Conservation (phyloP, 495 filamentous ascomycete species). For the Neurospora sp. region DNA sequence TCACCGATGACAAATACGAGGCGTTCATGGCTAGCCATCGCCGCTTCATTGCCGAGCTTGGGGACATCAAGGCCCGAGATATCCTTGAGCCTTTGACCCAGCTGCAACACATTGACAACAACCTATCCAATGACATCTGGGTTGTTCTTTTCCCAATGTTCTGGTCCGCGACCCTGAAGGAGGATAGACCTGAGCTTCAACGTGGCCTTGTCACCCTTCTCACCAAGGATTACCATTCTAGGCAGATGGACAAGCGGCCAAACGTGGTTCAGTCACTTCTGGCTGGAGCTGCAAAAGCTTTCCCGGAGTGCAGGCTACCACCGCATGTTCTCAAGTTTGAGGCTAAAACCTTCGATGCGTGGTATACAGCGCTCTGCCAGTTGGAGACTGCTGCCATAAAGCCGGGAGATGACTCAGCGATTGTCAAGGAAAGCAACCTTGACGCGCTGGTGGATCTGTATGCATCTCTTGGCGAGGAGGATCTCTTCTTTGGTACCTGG, state of each 20-base stretch:
- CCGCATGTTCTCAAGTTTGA: slow-evolving; percentile 93
- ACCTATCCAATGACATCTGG: slow-evolving; percentile 80
- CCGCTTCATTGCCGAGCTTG: slow-evolving; percentile 72
- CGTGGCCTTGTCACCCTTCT: slow-evolving; percentile 77
- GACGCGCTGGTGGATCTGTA: slow-evolving; percentile 92
- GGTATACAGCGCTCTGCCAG: slow-evolving; percentile 81
- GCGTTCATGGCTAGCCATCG: slow-evolving; percentile 65
- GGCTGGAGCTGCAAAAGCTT: slow-evolving; percentile 70
- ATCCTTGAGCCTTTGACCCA: slow-evolving; percentile 87
- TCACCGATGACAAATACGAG: slow-evolving; percentile 75
- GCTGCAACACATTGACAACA: slow-evolving; percentile 79
- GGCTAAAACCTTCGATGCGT: slow-evolving; percentile 82
- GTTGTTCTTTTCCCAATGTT: slow-evolving; percentile 81
- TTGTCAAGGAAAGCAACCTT: slow-evolving; percentile 82
- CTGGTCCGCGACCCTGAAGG: slow-evolving; percentile 79
- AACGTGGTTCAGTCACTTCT: slow-evolving; percentile 90
- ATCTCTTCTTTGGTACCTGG: slow-evolving; percentile 98
- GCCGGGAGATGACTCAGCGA: slow-evolving; percentile 71
- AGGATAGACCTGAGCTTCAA: slow-evolving; percentile 85
- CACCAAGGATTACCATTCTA: slow-evolving; percentile 88
- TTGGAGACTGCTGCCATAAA: slow-evolving; percentile 77
- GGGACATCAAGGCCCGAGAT: slow-evolving; percentile 75
- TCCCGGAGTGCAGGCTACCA: slow-evolving; percentile 80
- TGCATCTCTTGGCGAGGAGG: slow-evolving; percentile 79
- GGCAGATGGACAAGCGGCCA: slow-evolving; percentile 86